Percentiles rank a stretch among this genome's conserved stretches.
phyloP scores from a whole-genome alignment of 177 flowering plant species.

The Vitis hybrid region DNA sequence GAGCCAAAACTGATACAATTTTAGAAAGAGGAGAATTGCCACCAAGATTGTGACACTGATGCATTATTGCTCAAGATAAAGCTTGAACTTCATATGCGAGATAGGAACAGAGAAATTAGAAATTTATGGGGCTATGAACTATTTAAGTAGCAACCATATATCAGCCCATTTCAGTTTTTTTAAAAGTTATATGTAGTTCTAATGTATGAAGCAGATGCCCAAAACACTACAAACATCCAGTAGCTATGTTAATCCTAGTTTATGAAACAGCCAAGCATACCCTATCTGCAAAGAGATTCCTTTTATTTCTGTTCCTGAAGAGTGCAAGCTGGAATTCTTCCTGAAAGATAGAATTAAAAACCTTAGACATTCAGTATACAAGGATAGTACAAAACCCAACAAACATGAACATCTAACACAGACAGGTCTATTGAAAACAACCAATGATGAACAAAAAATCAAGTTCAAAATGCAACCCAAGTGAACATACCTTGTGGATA shows the following conservation, averaged over 20 bases:
- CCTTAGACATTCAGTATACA: neutral
- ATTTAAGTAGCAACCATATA: too few relatives aligned
- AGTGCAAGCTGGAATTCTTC: constrained; percentile 64
- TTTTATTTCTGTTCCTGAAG: constrained; percentile 43
- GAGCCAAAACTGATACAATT: neutral
- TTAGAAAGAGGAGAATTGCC: neutral
- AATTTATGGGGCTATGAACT: too few relatives aligned
- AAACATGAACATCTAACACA: neutral
- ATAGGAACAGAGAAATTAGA: too few relatives aligned
- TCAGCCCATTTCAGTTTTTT: too few relatives aligned
- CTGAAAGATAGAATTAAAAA: constrained; percentile 17
- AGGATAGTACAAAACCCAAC: neutral
- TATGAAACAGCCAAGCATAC: constrained; percentile 21
- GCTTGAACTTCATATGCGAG: too few relatives aligned
- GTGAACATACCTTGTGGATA: constrained; percentile 51
- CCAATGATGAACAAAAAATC: neutral
- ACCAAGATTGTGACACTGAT: neutral
- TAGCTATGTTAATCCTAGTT: too few relatives aligned
- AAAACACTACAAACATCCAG: too few relatives aligned
- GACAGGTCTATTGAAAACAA: too few relatives aligned
- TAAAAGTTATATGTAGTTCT: too few relatives aligned
- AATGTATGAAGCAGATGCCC: too few relatives aligned
- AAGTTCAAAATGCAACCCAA: neutral
- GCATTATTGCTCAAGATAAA: too few relatives aligned
- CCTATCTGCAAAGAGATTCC: constrained; percentile 59